These are phyloP conservation scores for Paxillus involutus DNA, from an alignment of 768 basidiomycete genomes.

Conservation along the genomic window DNA sequence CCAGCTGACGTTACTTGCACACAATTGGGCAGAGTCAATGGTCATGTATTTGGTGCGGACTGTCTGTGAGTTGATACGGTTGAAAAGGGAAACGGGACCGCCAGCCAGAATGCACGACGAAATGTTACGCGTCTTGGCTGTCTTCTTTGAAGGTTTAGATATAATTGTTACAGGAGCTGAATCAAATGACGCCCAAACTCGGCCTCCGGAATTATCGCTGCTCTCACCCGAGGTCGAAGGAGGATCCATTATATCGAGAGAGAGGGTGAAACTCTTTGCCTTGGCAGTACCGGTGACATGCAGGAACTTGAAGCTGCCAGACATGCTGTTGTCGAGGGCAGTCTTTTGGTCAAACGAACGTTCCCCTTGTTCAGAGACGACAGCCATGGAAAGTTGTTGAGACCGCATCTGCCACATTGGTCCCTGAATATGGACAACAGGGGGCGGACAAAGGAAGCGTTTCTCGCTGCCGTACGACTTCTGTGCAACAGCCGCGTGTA, in stretches of 20 bases:
- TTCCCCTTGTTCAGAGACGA: constrained; percentile 81
- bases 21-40: constrained; percentile 78
- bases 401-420: constrained; percentile 82
- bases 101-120: constrained; percentile 88
- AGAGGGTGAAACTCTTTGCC: constrained; percentile 86
- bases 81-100: constrained; percentile 90
- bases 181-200: constrained; percentile 89
- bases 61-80: constrained; percentile 95
- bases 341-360: constrained; percentile 85
- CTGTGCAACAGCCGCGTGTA: constrained; percentile 92
- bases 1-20: constrained; percentile 91
- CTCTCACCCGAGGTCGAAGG: constrained; percentile 44
- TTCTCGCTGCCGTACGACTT: constrained; percentile 97
- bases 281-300: constrained; percentile 89
- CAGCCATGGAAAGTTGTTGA: constrained; percentile 82
- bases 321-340: constrained; percentile 79
- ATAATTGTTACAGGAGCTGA: constrained; percentile 93
- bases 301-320: constrained; percentile 87
- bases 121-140: constrained; percentile 91
- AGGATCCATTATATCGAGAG: constrained; percentile 82
- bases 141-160: constrained; percentile 97
- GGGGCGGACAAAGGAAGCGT: constrained; percentile 91
- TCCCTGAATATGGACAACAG: constrained; percentile 89
- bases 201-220: constrained; percentile 45
- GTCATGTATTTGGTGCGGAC: constrained; percentile 98